Evolutionary conservation across 2,329 filamentous ascomycete genomes (phyloP).

Genomic region (Graphiopsis chlorocephala): DNA sequence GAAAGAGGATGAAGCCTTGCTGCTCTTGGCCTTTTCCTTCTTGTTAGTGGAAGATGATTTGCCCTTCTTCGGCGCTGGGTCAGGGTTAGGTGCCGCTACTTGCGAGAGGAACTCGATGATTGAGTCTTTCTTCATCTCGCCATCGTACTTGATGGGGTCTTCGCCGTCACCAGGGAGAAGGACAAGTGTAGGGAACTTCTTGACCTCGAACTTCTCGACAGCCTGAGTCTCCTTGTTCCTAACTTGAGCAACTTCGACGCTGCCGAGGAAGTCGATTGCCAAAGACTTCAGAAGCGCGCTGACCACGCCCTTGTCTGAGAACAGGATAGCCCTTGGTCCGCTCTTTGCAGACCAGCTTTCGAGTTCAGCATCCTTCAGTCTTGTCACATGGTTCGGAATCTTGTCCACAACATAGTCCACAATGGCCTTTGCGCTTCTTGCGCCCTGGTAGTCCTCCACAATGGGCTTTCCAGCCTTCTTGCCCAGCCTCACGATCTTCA

Average conservation of each 20-base stretch:
- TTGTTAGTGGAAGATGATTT: constrained; percentile 44
- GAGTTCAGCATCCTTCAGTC: constrained; percentile 74
- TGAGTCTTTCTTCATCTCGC: constrained; percentile 78
- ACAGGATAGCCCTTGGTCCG: constrained; percentile 80
- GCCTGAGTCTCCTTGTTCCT: constrained; percentile 73
- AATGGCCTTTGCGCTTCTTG: constrained; percentile 79
- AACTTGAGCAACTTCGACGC: constrained; percentile 76
- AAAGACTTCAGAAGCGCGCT: constrained; percentile 78
- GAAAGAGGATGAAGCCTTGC: constrained; percentile 49
- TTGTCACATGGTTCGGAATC: constrained; percentile 88
- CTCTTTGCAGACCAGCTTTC: constrained; percentile 70
- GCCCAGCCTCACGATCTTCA: constrained; percentile 87
- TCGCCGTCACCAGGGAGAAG: constrained; percentile 70
- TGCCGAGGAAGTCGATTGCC: constrained; percentile 85
- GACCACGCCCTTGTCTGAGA: constrained; percentile 88
- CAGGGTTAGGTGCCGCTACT: constrained; percentile 73
- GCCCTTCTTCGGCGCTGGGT: constrained; percentile 56
- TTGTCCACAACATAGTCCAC: constrained; percentile 79
- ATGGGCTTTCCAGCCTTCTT: constrained; percentile 76
- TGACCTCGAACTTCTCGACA: constrained; percentile 71
- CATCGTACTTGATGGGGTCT: constrained; percentile 70
- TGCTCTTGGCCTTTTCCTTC: constrained; percentile 43
- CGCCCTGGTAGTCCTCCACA: constrained; percentile 88
- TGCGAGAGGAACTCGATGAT: constrained; percentile 82
- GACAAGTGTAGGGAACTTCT: constrained; percentile 75